These are phyloP conservation scores for Moesziomyces sp. DNA, from an alignment of 1,284 basidiomycete species.

Conservation along the genomic window DNA sequence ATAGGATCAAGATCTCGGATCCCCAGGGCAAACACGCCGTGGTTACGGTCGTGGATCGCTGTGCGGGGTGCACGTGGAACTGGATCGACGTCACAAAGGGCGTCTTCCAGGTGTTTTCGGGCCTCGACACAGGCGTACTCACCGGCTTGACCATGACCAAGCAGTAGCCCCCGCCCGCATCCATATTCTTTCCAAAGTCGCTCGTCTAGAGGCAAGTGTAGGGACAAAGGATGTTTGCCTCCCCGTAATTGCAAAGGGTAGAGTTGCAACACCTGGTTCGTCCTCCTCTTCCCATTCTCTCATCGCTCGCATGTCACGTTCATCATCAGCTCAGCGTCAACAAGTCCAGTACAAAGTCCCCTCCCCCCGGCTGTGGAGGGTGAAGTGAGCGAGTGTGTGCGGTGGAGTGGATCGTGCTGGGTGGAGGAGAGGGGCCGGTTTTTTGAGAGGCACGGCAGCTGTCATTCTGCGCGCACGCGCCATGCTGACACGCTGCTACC, in stretches of 20 bases:
- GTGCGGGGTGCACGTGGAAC: slow-evolving; percentile 20
- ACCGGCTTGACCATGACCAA: slow-evolving; percentile 20
- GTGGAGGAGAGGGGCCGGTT: not conserved
- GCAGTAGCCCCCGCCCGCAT: not conserved
- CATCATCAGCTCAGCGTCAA: too few species aligned
- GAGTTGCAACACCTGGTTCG: too few species aligned
- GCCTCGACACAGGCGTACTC: slow-evolving; percentile 22
- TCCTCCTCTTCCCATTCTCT: too few species aligned
- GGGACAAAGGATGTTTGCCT: too few species aligned
- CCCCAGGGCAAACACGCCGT: slow-evolving; percentile 2
- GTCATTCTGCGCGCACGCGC: not conserved
- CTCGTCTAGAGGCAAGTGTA: too few species aligned
- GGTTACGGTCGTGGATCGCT: slow-evolving; percentile 36
- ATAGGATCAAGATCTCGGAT: slow-evolving; percentile 18
- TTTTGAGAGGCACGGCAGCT: not conserved
- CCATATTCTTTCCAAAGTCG: too few species aligned
- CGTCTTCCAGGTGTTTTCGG: slow-evolving; percentile 23
- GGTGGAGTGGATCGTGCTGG: not conserved
- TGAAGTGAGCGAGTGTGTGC: not conserved
- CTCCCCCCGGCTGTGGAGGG: too few species aligned
- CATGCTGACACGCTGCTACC: not conserved
- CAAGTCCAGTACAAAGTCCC: too few species aligned
- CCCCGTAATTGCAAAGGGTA: too few species aligned
- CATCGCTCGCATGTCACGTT: too few species aligned
- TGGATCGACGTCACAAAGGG: slow-evolving; percentile 51